These are phyloP conservation scores for Hibiscus tridactylites DNA, from an alignment of 345 rosid genomes.

Conservation along the genomic window DNA sequence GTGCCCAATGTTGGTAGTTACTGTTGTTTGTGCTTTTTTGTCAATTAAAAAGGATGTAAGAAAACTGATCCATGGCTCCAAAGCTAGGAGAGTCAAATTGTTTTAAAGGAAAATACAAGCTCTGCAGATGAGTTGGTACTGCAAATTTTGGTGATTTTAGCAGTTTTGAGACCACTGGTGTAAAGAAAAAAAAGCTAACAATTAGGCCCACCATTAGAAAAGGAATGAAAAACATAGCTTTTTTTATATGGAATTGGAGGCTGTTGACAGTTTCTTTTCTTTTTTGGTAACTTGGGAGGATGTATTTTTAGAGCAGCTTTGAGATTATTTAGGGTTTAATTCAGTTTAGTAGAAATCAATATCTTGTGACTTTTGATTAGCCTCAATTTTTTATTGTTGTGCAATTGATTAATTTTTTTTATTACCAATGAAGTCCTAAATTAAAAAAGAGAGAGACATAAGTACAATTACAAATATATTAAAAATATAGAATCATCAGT, in stretches of 20 bases:
- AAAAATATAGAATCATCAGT: too few species aligned
- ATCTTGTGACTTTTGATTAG: neutral
- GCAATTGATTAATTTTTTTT: too few species aligned
- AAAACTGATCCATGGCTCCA: slow-evolving; percentile 28
- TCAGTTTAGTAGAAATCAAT: too few species aligned
- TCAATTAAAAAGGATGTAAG: slow-evolving; percentile 58
- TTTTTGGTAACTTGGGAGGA: neutral
- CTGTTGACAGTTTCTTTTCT: neutral
- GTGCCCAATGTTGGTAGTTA: slow-evolving; percentile 38
- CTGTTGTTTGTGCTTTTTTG: slow-evolving; percentile 46
- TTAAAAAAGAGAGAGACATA: too few species aligned
- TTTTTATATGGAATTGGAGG: neutral
- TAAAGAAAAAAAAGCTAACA: neutral
- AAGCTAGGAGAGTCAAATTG: slow-evolving; percentile 9
- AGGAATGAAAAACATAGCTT: neutral
- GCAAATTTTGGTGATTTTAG: neutral
- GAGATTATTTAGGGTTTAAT: neutral
- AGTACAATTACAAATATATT: too few species aligned
- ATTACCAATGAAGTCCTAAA: too few species aligned
- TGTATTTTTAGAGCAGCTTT: neutral
- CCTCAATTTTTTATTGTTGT: too few species aligned
- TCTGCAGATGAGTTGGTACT: neutral
- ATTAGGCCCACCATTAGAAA: neutral
- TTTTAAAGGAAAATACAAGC: slow-evolving; percentile 10
- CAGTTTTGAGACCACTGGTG: neutral